phyloP scores from a whole-genome alignment of 345 rosid species.

The Eutrema yunnanense region DNA sequence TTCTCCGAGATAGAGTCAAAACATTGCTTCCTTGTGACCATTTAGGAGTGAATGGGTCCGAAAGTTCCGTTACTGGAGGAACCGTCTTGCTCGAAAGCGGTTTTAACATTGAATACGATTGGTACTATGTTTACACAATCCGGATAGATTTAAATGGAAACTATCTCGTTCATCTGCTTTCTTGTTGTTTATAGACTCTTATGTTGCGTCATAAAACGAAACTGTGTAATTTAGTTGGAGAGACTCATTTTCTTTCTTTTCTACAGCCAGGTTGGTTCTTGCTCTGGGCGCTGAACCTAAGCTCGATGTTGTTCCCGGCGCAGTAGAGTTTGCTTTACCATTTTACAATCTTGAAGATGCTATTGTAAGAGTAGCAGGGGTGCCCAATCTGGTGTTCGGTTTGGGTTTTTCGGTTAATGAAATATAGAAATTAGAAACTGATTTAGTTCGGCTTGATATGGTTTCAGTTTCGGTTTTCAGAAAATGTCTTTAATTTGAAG shows the following conservation, averaged over 20 bases:
- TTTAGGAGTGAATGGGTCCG: slow-evolving; percentile 44
- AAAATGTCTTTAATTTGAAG: neutral
- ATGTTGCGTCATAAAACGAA: neutral
- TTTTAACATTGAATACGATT: slow-evolving; percentile 76
- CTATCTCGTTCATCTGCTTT: neutral
- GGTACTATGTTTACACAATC: slow-evolving; percentile 46
- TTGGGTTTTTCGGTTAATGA: neutral
- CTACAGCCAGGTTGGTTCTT: slow-evolving; percentile 97
- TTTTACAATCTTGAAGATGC: slow-evolving; percentile 88
- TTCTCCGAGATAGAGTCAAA: slow-evolving; percentile 79
- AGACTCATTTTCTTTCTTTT: slow-evolving; percentile 32
- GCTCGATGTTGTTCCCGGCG: slow-evolving; percentile 83
- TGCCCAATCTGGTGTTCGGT: neutral
- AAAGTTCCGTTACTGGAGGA: slow-evolving; percentile 52
- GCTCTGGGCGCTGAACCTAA: slow-evolving; percentile 94
- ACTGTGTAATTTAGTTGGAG: neutral
- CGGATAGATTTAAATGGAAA: neutral
- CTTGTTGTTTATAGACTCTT: neutral
- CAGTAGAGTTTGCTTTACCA: slow-evolving; percentile 80
- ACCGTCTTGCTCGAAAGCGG: slow-evolving; percentile 88
- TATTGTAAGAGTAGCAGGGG: slow-evolving; percentile 41
- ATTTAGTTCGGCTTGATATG: neutral
- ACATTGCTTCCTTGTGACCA: slow-evolving; percentile 59
- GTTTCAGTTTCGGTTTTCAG: neutral
- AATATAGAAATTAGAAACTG: neutral